Base-by-base conservation (phyloP, 2,329 filamentous ascomycete species). In the Grosmannia serpens region DNA sequence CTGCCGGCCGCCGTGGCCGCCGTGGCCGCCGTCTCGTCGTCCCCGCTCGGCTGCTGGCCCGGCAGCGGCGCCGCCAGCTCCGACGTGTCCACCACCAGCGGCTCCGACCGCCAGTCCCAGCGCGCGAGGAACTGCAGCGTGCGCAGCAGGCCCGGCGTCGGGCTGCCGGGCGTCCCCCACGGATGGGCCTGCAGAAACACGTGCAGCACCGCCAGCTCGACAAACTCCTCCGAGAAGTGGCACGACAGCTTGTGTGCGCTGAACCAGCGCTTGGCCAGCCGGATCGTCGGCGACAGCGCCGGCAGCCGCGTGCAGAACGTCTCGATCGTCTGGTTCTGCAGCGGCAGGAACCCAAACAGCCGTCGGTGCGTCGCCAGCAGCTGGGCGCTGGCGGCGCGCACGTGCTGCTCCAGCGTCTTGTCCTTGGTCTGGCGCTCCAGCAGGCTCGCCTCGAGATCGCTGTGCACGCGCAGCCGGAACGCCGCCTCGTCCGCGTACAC, bases 81-180 rank as follows among this genome's bases (percentile, higher is more conserved):
- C 13, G 83, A 80, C 29, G 89, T 80, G 69, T 96, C 90, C 29
- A 96, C 78, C 38, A 96, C 78, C 35, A 97, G 77, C 1, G 94
- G 88, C 57, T 91, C 86, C 9, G 85, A 78, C 31, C 88, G 83
- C 94, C 94, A 99, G 69, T 97, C 90, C 91, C 94, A 99, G 49
- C 84, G 80, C 1, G 91, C 84, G 17, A 99, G 77, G 70, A 92
- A 87, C 35, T 86, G 75, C 1, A 99, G 75, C 1, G 89, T 88
- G 26, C 91, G 84, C 31, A 95, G 73, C 68, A 99, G 92, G 5
- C 89, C 94, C 0, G 87, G 86, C 65, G 85, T 84, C 11, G 86
- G 78, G 64, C 86, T 92, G 0, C 87, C 87, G 0, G 95, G 92
- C 0, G 81, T 75, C 44, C 81, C 74, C 87, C 89, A 96, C 0